A percentile compares a stretch with the other conserved stretches of the same genome.
These are phyloP conservation scores for Chaetomium olivaceum DNA, from an alignment of 2,329 filamentous ascomycete genomes.

Conservation along the genomic window DNA sequence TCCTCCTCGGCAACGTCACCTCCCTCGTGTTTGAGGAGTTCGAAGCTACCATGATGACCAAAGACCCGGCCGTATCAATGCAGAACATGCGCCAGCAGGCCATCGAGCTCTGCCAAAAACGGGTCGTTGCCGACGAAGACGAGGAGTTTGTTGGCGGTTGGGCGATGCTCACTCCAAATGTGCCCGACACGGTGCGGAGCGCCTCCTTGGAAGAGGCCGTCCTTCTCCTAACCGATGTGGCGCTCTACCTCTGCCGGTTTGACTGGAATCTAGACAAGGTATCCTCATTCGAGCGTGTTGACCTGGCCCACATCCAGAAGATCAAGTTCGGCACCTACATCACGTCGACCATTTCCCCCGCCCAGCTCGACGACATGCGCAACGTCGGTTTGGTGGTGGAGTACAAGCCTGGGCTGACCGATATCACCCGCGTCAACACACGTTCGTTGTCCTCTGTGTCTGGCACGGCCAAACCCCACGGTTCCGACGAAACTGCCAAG, in stretches of 20 bases:
- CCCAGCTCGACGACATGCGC: slow-evolving; percentile 72
- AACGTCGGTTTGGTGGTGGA: slow-evolving; percentile 84
- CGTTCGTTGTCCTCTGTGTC: slow-evolving; percentile 67
- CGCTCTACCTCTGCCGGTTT: slow-evolving; percentile 85
- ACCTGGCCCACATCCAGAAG: slow-evolving; percentile 69
- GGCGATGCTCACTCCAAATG: slow-evolving; percentile 77
- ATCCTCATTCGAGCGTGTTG: slow-evolving; percentile 83
- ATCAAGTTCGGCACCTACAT: slow-evolving; percentile 86
- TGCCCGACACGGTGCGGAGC: slow-evolving; percentile 67
- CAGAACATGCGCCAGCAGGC: slow-evolving; percentile 81
- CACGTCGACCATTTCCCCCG: slow-evolving; percentile 77
- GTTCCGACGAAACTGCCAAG: slow-evolving; percentile 28
- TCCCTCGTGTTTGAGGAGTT: slow-evolving; percentile 90
- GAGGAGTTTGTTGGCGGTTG: slow-evolving; percentile 89
- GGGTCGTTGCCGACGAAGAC: slow-evolving; percentile 77
- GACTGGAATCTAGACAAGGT: slow-evolving; percentile 97
- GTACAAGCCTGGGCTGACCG: slow-evolving; percentile 70
- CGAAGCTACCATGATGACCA: slow-evolving; percentile 87
- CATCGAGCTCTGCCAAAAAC: slow-evolving; percentile 83
- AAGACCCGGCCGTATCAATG: slow-evolving; percentile 87
- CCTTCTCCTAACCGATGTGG: slow-evolving; percentile 79
- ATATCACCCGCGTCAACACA: slow-evolving; percentile 80
- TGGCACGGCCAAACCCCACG: slow-evolving; percentile 37
- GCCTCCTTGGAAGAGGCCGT: slow-evolving; percentile 86
- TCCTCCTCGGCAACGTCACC: slow-evolving; percentile 84